Evolutionary conservation across 345 rosid species (phyloP).

Genomic region (Brassica cretica): DNA sequence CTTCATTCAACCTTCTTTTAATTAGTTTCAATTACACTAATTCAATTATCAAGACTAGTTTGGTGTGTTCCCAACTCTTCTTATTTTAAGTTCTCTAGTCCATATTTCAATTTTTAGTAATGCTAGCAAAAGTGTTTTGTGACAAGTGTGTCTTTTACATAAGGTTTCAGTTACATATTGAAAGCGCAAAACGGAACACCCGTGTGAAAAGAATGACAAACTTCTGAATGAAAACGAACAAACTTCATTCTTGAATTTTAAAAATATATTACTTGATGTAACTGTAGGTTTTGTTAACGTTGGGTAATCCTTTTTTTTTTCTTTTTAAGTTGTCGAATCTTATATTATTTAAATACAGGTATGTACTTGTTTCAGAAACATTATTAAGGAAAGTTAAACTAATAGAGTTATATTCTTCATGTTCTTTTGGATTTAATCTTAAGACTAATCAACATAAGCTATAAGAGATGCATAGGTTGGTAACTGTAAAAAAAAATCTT

Average conservation of each 20-base stretch:
- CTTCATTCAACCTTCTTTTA: slow-evolving; percentile 9
- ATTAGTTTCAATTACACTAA: not conserved
- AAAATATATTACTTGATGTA: not conserved
- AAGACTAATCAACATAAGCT: not conserved
- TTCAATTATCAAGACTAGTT: not conserved
- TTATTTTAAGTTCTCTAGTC: not conserved
- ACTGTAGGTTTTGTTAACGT: slow-evolving; percentile 1
- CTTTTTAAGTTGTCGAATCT: not conserved
- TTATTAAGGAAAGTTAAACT: not conserved
- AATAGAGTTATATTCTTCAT: not conserved
- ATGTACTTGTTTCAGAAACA: not conserved
- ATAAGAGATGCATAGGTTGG: not conserved
- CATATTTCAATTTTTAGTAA: not conserved
- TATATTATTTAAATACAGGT: not conserved
- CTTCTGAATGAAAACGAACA: not conserved
- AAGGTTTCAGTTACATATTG: not conserved
- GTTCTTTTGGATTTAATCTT: not conserved
- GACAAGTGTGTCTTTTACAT: not conserved
- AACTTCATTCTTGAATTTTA: not conserved
- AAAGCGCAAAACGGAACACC: not conserved
- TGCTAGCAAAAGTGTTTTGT: not conserved
- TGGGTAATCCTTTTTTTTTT: not conserved
- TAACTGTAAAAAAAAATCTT: not conserved
- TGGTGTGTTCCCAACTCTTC: not conserved
- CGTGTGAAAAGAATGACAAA: not conserved